Evolutionary conservation across 2,329 filamentous ascomycete species (phyloP), one percentile per base, ranked within the genome.

Genomic region (Triangularia setosa): DNA sequence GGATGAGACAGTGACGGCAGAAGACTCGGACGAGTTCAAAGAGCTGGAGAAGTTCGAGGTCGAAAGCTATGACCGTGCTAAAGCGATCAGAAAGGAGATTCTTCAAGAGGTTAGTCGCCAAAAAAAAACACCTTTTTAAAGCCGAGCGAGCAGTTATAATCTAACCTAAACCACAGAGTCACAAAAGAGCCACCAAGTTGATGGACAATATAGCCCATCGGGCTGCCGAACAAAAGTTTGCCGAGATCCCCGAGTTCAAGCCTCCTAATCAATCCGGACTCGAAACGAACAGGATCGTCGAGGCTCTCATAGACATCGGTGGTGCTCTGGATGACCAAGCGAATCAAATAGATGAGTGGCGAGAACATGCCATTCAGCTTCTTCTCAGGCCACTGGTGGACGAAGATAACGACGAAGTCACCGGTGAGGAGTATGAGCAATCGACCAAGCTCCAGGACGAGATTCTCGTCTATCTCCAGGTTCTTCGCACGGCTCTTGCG

Each of bases 391-490:
- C 91, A 0, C 81, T 98, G 1, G 87, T 98, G 18, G 95, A 98
- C 70, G 88, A 95, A 72, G 92, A 96, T 48, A 87, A 87, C 0
- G 80, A 80, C 16, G 92, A 96, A 64, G 84, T 87, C 2, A 94
- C 92, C 11, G 95, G 95, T 24, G 90, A 97, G 65, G 95, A 98
- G 74, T 95, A 97, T 67, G 90, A 92, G 69, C 86, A 91, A 30
- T 96, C 94, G 0, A 92, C 93, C 0, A 91, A 91, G 74, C 84
- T 89, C 55, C 94, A 98, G 76, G 94, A 97, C 66, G 88, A 96
- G 73, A 85, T 97, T 52, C 91, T 94, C 76, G 91, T 91, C 6
- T 96, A 96, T 72, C 90, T 96, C 64, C 88, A 93, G 73, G 88
- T 86, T 8, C 80, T 97, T 27, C 85, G 92, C 65, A 87, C 90